Evolutionary conservation across 805 yeast genomes (phyloP).

Genomic region (Torulaspora maleeae): DNA sequence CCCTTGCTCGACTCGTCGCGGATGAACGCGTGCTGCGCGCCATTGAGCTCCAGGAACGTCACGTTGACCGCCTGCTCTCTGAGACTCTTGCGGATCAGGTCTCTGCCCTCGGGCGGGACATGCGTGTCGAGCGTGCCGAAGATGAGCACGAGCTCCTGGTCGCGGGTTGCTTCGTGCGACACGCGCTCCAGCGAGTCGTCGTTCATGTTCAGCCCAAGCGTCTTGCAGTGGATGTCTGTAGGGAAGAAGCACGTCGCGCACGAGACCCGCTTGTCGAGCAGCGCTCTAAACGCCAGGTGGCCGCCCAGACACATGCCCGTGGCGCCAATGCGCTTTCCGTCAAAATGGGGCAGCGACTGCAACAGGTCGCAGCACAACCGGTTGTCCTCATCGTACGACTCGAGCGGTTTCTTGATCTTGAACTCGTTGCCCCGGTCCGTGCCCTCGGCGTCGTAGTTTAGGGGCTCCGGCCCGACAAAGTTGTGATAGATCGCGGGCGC

Average conservation of each 20-base stretch:
- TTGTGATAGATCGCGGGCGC: constrained; percentile 79
- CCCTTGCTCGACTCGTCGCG: constrained; percentile 76
- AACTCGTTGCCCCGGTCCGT: constrained; percentile 69
- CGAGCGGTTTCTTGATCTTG: constrained; percentile 62
- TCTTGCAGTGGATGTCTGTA: constrained; percentile 69
- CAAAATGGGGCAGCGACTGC: constrained; percentile 53
- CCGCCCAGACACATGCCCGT: constrained; percentile 90
- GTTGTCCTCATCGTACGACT: constrained; percentile 73
- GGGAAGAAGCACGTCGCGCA: constrained; percentile 77
- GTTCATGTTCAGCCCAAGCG: constrained; percentile 57
- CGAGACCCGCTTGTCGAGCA: constrained; percentile 53
- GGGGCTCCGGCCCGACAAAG: constrained; percentile 57
- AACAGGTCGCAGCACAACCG: constrained; percentile 60
- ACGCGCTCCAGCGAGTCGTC: constrained; percentile 60
- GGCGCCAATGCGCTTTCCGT: constrained; percentile 64
- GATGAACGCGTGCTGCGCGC: constrained; percentile 80
- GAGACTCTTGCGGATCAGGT: constrained; percentile 56
- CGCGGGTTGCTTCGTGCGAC: constrained; percentile 48
- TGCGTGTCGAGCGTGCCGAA: constrained; percentile 78
- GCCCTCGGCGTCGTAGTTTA: constrained; percentile 66
- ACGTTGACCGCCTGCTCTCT: constrained; percentile 56
- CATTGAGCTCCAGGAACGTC: constrained; percentile 69
- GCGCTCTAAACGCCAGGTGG: constrained; percentile 68
- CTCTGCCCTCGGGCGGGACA: constrained; percentile 75
- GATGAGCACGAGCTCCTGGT: constrained; percentile 57